Conservation (phyloP, 2,329 filamentous ascomycete species). For the Venturiaceae sp. region DNA sequence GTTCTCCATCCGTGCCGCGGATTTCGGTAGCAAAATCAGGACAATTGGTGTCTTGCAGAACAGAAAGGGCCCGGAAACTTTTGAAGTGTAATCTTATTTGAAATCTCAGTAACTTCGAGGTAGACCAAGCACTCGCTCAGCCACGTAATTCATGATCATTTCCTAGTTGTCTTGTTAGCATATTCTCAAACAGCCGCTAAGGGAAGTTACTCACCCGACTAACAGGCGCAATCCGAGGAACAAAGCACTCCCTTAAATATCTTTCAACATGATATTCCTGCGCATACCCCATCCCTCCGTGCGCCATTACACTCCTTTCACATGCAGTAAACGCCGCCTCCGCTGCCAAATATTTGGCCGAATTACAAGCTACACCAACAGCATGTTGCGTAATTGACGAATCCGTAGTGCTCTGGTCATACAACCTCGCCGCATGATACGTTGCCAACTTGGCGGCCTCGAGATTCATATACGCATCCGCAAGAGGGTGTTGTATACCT, state of each 20-base stretch:
- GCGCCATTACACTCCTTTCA: slow-evolving; percentile 37
- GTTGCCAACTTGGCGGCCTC: slow-evolving; percentile 52
- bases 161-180: slow-evolving; percentile 33
- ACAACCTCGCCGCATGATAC: slow-evolving; percentile 50
- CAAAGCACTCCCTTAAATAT: slow-evolving; percentile 49
- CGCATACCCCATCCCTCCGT: slow-evolving; percentile 55
- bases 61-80: too few relatives aligned
- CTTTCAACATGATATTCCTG: slow-evolving; percentile 54
- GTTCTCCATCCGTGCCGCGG: too few relatives aligned
- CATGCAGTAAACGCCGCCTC: slow-evolving; percentile 52
- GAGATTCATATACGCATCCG: slow-evolving; percentile 50
- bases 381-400: slow-evolving; percentile 31
- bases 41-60: background rate
- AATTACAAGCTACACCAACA: slow-evolving; percentile 46
- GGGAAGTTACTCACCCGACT: slow-evolving; percentile 33
- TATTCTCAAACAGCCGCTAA: background rate
- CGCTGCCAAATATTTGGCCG: slow-evolving; percentile 48
- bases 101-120: slow-evolving; percentile 54
- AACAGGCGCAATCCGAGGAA: slow-evolving; percentile 50
- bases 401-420: slow-evolving; percentile 38
- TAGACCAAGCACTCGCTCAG: slow-evolving; percentile 56
- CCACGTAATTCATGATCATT: slow-evolving; percentile 68
- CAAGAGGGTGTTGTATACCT: slow-evolving; percentile 49
- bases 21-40: too few relatives aligned
- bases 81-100: too few relatives aligned